Conservation (phyloP, 805 yeast genomes). For the Starmera quercuum region DNA sequence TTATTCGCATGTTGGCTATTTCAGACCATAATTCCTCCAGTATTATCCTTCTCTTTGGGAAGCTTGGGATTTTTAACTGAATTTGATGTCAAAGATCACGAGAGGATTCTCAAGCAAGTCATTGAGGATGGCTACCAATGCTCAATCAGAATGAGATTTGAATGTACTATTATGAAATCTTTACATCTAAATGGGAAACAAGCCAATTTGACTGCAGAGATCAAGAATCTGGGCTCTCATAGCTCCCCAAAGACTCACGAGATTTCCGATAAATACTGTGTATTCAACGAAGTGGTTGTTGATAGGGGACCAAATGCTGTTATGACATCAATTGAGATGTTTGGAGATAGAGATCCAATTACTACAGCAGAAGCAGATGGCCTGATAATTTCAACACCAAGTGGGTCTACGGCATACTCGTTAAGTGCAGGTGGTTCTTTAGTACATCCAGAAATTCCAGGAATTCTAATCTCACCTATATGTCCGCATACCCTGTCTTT, state of each 20-base stretch:
- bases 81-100: constrained; percentile 36
- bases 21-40: constrained; percentile 55
- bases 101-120: constrained; percentile 27
- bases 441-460: constrained; percentile 47
- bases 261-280: constrained; percentile 25
- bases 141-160: constrained; percentile 42
- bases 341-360: constrained; percentile 38
- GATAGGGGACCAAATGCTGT: constrained; percentile 46
- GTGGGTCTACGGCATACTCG: constrained; percentile 57
- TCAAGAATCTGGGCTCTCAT: constrained; percentile 12
- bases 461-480: constrained; percentile 48
- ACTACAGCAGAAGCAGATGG: constrained; percentile 68
- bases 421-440: constrained; percentile 47
- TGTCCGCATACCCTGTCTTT: constrained; percentile 47
- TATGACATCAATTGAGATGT: constrained; percentile 43
- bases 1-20: constrained; percentile 56
- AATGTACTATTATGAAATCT: constrained; percentile 38
- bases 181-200: constrained; percentile 8
- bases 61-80: constrained; percentile 57
- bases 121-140: constrained; percentile 37
- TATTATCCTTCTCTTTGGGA: constrained; percentile 57
- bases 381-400: constrained; percentile 55
- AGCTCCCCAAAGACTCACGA: constrained; percentile 18
- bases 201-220: constrained; percentile 16
- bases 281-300: constrained; percentile 43